Base-by-base conservation (phyloP, 805 yeast species). In the Ogataea trehalophila region DNA sequence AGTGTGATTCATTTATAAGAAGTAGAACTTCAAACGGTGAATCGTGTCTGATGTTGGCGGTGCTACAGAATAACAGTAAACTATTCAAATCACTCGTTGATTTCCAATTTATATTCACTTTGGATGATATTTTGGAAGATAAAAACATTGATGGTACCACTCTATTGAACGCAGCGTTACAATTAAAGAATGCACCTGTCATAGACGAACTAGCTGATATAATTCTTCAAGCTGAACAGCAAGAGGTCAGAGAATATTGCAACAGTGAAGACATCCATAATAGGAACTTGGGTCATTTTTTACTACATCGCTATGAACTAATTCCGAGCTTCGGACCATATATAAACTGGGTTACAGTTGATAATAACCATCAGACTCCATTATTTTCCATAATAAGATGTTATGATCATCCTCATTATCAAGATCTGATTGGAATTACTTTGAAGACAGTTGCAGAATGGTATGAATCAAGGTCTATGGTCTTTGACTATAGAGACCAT, bases 331-430 rank as follows among this genome's bases (percentile, higher is more conserved):
- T 89, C 11, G 95, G 95, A 0, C 61, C 61, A 1, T 74, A 70
- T 39, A 68, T 90, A 5, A 73, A 87, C 56, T 92, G 97, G 97
- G 72, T 70, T 6, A 61, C 66, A 14, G 75, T 75, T 44, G 97
- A 91, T 60, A 52, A 57, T 13, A 79, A 76, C 49, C 79, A 83
- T 0, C 87, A 86, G 55, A 87, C 97, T 0, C 95, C 97, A 0
- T 67, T 92, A 9, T 80, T 85, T 63, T 76, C 88, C 2, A 66
- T 87, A 3, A 81, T 88, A 53, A 68, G 96, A 46, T 80, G 90
- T 53, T 91, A 91, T 64, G 97, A 90, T 61, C 90, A 86, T 53
- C 68, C 77, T 0, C 65, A 80, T 33, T 91, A 90, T 62, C 60
- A 70, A 2, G 58, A 59, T 3, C 59, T 87, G 55, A 66, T 87